These are phyloP conservation scores for Pichia cephalocereana DNA, from an alignment of 805 yeast genomes.

Conservation along the genomic window DNA sequence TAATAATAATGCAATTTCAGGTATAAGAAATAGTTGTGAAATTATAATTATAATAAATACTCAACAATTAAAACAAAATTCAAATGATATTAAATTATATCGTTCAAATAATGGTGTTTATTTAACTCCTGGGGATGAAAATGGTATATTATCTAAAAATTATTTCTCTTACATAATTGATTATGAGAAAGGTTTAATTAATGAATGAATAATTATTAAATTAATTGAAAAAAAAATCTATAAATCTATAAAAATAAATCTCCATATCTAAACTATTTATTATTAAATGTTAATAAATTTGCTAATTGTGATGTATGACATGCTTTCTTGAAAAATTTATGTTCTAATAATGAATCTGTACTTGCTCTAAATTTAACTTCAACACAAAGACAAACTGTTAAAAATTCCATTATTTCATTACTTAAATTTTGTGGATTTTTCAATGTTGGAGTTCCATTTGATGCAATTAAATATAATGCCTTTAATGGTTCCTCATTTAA, in stretches of 20 bases:
- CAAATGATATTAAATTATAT: constrained; percentile 41
- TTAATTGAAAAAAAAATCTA: too few species aligned
- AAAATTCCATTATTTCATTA: constrained; percentile 70
- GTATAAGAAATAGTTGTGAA: constrained; percentile 53
- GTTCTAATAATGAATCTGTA: constrained; percentile 78
- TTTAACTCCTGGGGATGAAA: constrained; percentile 48
- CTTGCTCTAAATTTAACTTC: constrained; percentile 88
- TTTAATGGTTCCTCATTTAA: constrained; percentile 91
- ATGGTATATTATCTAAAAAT: constrained; percentile 37
- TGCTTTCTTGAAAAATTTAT: constrained; percentile 58
- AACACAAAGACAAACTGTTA: constrained; percentile 87
- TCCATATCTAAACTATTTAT: neutral
- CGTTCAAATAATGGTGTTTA: constrained; percentile 69
- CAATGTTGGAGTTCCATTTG: constrained; percentile 91
- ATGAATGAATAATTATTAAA: neutral
- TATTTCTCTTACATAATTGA: neutral
- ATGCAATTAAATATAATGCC: constrained; percentile 88
- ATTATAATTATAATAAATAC: constrained; percentile 58
- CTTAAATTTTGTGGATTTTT: constrained; percentile 74
- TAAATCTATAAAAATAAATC: neutral
- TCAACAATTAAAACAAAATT: constrained; percentile 29
- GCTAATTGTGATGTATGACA: constrained; percentile 54
- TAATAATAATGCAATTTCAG: constrained; percentile 44
- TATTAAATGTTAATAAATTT: constrained; percentile 36
- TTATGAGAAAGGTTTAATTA: neutral